Conservation (phyloP, 2,329 filamentous ascomycete species). For the Phaeosphaeria sp. region DNA sequence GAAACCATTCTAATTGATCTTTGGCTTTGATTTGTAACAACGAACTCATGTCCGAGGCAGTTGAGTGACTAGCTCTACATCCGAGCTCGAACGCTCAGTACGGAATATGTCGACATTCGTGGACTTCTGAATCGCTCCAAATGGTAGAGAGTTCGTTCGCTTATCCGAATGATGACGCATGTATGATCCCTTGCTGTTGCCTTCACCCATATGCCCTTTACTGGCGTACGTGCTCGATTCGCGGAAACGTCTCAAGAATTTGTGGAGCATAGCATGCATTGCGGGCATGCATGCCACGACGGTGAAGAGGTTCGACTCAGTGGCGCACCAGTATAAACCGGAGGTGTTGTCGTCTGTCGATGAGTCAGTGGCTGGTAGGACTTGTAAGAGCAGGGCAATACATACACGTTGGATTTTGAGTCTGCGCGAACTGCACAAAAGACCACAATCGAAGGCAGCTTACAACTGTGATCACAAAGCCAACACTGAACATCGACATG, state of each 20-base stretch:
- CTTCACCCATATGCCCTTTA: constrained; percentile 14
- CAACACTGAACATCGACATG: constrained; percentile 37
- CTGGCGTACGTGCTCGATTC: constrained; percentile 20
- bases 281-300: constrained; percentile 40
- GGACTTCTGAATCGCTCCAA: constrained; percentile 28
- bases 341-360: constrained; percentile 32
- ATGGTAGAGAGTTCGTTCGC: constrained; percentile 21
- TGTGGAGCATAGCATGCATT: constrained; percentile 27
- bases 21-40: neutral
- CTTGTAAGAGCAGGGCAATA: neutral
- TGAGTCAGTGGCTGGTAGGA: too few relatives aligned
- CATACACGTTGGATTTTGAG: constrained; percentile 32
- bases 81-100: constrained; percentile 23
- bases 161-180: constrained; percentile 15
- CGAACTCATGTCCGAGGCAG: neutral
- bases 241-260: constrained; percentile 14
- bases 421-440: constrained; percentile 27
- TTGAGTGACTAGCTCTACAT: constrained; percentile 25
- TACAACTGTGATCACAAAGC: constrained; percentile 33
- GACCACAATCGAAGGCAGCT: constrained; percentile 28
- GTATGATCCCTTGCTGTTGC: constrained; percentile 25
- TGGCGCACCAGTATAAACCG: constrained; percentile 33
- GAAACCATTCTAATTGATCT: neutral
- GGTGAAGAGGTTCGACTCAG: constrained; percentile 33
- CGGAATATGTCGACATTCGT: constrained; percentile 29